Evolutionary conservation across 2,329 filamentous ascomycete genomes (phyloP), one percentile per base, ranked within the genome.

Genomic region (Botrytis sinoallii): DNA sequence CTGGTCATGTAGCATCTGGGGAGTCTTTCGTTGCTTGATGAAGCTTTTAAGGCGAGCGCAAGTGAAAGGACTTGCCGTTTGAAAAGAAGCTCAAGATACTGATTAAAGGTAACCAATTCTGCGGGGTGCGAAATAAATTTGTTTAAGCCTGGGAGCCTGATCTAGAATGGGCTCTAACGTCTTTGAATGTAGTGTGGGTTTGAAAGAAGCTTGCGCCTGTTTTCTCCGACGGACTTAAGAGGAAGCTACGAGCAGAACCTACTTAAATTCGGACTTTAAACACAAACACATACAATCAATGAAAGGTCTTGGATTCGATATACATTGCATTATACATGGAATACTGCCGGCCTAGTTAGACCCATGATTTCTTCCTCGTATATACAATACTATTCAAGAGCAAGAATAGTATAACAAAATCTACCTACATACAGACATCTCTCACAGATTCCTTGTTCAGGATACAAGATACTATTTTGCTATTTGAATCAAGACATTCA

Each of bases 1-100:
- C 35, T 70, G 71, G 70, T 72, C 70, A 72, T 72, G 70, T 68
- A 60, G 70, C 70, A 72, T 72, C 70, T 72, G 70, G 70, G 70
- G 70, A 72, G 70, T 72, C 70, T 72, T 59, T 68, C 61, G 63
- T 46, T 68, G 46, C 29, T 44, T 35, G 70, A 61, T 59, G 20
- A 40, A 59, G 32, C 70, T 60, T 68, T 68, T 68, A 40, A 60
- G 46, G 52, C 60, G 32, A 25, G 61, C 70, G 63, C 63, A 72
- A 72, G 70, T 72, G 64, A 67, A 64, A 68, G 38, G 52, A 72
- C 70, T 72, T 72, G 63, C 70, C 40, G 63, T 72, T 72, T 72
- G 59, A 48, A 72, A 72, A 72, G 70, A 72, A 72, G 63, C 70
- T 72, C 14, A 40, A 72, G 70, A 66, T 3, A 29, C 63, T 25